These are phyloP conservation scores for Fusarium hainanense DNA, from an alignment of 2,329 filamentous ascomycete species.

Conservation along the genomic window DNA sequence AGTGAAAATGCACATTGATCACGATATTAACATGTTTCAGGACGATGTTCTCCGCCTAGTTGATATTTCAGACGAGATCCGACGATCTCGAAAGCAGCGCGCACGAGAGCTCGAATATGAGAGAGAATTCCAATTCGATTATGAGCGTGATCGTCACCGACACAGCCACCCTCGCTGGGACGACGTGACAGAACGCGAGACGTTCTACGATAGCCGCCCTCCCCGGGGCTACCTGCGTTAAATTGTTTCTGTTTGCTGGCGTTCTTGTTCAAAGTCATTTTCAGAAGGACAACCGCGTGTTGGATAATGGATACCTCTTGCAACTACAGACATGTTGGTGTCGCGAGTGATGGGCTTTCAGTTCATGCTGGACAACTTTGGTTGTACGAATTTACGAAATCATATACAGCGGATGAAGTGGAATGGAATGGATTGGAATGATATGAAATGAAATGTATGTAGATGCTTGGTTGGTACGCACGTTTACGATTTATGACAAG, in stretches of 20 bases:
- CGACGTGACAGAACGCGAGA: constrained; percentile 75
- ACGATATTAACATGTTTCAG: constrained; percentile 57
- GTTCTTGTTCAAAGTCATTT: constrained; percentile 29
- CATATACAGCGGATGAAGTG: constrained; percentile 33
- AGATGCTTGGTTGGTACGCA: constrained; percentile 33
- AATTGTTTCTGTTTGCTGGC: constrained; percentile 29
- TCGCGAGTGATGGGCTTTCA: constrained; percentile 12
- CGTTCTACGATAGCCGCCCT: constrained; percentile 67
- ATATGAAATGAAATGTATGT: constrained; percentile 31
- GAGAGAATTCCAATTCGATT: constrained; percentile 64
- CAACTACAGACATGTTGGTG: constrained; percentile 35
- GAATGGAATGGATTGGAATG: constrained; percentile 1
- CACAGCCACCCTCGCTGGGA: constrained; percentile 58
- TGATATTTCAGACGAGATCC: constrained; percentile 84
- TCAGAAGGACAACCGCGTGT: constrained; percentile 16
- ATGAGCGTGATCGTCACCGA: constrained; percentile 56
- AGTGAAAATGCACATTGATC: not conserved
- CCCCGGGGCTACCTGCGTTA: constrained; percentile 46
- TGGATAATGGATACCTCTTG: constrained; percentile 29
- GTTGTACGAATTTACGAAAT: constrained; percentile 40
- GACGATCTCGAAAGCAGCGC: constrained; percentile 67
- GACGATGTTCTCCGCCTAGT: constrained; percentile 89
- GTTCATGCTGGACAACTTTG: constrained; percentile 27
- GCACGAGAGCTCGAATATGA: constrained; percentile 69
- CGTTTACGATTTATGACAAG: constrained; percentile 38